These are phyloP conservation scores for Microbotryum silenes-acaulis DNA, from an alignment of 1,284 basidiomycete species.

Conservation along the genomic window DNA sequence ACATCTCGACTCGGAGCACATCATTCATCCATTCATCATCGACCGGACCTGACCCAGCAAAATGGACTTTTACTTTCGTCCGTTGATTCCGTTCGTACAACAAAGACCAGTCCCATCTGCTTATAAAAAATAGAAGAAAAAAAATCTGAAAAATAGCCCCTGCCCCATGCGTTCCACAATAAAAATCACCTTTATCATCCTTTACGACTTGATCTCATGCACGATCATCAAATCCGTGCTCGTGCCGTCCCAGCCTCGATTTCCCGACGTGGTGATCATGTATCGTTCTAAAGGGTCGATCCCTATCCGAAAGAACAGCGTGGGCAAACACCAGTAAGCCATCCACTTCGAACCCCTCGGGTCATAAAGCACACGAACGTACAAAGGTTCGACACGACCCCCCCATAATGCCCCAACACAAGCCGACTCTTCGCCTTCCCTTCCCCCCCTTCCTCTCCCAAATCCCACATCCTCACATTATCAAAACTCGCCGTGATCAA, in stretches of 20 bases:
- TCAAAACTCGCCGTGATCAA: constrained; percentile 71
- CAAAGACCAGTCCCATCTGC: no score
- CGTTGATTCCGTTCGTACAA: no score
- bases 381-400: constrained; percentile 77
- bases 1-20: no score
- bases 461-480: constrained; percentile 88
- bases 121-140: no score
- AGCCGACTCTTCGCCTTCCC: constrained; percentile 69
- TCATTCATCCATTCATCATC: no score
- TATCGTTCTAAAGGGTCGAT: constrained; percentile 76
- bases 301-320: not conserved
- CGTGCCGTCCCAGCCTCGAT: constrained; percentile 89
- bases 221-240: constrained; percentile 80
- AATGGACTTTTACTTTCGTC: no score
- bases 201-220: constrained; percentile 63
- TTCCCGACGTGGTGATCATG: constrained; percentile 84
- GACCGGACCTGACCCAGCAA: no score
- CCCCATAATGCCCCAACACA: constrained; percentile 92
- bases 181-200: no score
- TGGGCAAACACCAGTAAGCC: not conserved
- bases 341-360: not conserved
- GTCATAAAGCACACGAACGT: constrained; percentile 38
- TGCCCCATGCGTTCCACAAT: no score
- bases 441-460: constrained; percentile 33
- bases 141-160: no score